These are phyloP conservation scores for Mycena indigotica DNA, from an alignment of 768 basidiomycete species.

Conservation along the genomic window DNA sequence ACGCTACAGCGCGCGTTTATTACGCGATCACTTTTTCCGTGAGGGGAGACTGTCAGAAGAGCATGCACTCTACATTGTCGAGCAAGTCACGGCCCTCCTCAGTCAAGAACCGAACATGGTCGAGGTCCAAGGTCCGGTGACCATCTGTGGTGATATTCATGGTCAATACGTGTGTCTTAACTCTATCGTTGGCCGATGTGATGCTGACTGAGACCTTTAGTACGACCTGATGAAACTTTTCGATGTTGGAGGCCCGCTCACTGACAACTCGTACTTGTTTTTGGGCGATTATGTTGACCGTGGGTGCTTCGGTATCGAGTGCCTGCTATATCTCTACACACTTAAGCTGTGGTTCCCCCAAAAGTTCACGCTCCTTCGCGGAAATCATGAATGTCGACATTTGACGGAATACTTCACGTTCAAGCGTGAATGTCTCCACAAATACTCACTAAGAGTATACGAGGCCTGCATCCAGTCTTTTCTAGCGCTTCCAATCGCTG, in stretches of 20 bases:
- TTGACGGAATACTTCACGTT: slow-evolving; percentile 98
- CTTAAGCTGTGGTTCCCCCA: slow-evolving; percentile 90
- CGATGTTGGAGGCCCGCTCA: slow-evolving; percentile 86
- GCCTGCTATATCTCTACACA: slow-evolving; percentile 89
- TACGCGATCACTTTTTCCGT: slow-evolving; percentile 87
- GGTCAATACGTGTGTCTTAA: slow-evolving; percentile 81
- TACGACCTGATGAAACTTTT: slow-evolving; percentile 99
- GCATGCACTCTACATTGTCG: slow-evolving; percentile 83
- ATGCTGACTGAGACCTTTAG: no score
- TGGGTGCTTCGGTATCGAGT: slow-evolving; percentile 89
- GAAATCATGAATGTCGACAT: slow-evolving; percentile 97
- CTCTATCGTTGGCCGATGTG: background rate
- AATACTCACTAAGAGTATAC: slow-evolving; percentile 84
- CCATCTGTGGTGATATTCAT: slow-evolving; percentile 96
- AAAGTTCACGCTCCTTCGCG: slow-evolving; percentile 81
- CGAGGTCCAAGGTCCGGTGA: slow-evolving; percentile 84
- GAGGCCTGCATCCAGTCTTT: slow-evolving; percentile 92
- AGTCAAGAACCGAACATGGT: slow-evolving; percentile 83
- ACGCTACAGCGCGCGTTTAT: slow-evolving; percentile 35
- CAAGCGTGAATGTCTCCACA: slow-evolving; percentile 94
- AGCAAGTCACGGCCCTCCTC: slow-evolving; percentile 66
- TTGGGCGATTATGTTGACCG: slow-evolving; percentile 98
- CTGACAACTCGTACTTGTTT: slow-evolving; percentile 87
- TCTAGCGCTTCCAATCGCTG: slow-evolving; percentile 86
- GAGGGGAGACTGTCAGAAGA: slow-evolving; percentile 83